phyloP scores from a whole-genome alignment of 2,329 filamentous ascomycete genomes.

The Xylariaceae sp. region DNA sequence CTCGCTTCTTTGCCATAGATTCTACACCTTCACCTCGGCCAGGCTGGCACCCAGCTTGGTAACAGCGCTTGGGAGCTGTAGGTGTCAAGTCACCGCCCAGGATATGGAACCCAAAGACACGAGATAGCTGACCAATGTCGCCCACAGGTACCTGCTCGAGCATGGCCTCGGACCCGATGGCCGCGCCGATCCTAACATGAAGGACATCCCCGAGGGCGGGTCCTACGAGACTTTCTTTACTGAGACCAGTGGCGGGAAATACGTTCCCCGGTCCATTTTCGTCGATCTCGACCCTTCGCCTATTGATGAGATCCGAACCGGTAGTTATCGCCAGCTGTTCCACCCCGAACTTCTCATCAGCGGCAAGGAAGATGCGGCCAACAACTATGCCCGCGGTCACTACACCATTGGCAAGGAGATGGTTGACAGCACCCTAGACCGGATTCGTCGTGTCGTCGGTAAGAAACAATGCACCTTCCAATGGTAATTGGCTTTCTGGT shows the following conservation, averaged over 20 bases:
- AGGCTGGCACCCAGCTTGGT: conserved; percentile 68
- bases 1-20: conserved; percentile 38
- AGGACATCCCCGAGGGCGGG: conserved; percentile 55
- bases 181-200: conserved; percentile 54
- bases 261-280: conserved; percentile 67
- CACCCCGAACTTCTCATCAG: conserved; percentile 67
- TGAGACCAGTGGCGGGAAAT: conserved; percentile 65
- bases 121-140: conserved; percentile 4
- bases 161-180: conserved; percentile 63
- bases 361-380: conserved; percentile 71
- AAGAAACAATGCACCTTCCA: conserved; percentile 27
- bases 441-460: conserved; percentile 65
- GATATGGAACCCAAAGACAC: background rate
- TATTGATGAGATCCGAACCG: conserved; percentile 68
- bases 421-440: conserved; percentile 64
- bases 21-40: conserved; percentile 59
- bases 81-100: conserved; percentile 34
- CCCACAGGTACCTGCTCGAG: conserved; percentile 62
- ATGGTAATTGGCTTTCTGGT: background rate
- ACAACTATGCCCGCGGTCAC: conserved; percentile 72
- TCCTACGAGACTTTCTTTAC: conserved; percentile 71
- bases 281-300: conserved; percentile 68
- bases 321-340: conserved; percentile 62
- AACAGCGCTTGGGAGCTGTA: conserved; percentile 74
- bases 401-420: conserved; percentile 74